Base-by-base conservation (phyloP, 2,329 filamentous ascomycete genomes). In the Cryoendolithus antarcticus region DNA sequence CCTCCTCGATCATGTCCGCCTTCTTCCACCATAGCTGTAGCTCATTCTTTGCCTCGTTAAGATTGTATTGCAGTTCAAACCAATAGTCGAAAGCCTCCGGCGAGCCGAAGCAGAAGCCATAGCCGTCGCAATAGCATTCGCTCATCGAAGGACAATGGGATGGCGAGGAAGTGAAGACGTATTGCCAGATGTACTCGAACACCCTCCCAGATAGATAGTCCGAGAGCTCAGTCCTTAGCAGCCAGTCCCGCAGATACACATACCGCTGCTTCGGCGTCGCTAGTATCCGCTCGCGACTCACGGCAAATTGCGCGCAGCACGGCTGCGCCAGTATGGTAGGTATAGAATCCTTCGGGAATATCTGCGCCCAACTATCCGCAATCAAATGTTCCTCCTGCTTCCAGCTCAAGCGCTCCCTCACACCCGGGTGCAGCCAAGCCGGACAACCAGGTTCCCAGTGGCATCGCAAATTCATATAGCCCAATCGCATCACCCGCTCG, bases 141-240 rank as follows among this genome's bases (percentile, higher is more conserved):
- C 71, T 64, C 57, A 75, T 70, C 34, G 60, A 57, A 1, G 70
- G 69, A 48, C 71, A 74, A 38, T 64, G 61, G 9, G 67, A 54
- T 4, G 64, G 60, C 10, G 62, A 44, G 2, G 68, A 70, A 0
- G 72, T 71, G 52, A 78, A 80, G 9, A 79, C 64, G 42, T 69
- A 74, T 43, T 77, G 74, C 75, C 75, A 80, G 1, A 77, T 57
- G 50, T 79, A 78, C 53, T 80, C 75, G 62, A 74, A 78, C 9
- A 78, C 64, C 3, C 75, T 65, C 2, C 75, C 75, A 9, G 69
- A 71, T 13, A 77, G 61, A 32, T 66, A 67, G 49, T 78, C 73
- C 15, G 59, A 62, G 24, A 78, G 52, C 12, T 68, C 61, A 1
- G 74, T 77, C n/a, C 64, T 63, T 21, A 77, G 60, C 2, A 79